Conservation (phyloP, 2,329 filamentous ascomycete species). For the Pseudogymnoascus sp. region DNA sequence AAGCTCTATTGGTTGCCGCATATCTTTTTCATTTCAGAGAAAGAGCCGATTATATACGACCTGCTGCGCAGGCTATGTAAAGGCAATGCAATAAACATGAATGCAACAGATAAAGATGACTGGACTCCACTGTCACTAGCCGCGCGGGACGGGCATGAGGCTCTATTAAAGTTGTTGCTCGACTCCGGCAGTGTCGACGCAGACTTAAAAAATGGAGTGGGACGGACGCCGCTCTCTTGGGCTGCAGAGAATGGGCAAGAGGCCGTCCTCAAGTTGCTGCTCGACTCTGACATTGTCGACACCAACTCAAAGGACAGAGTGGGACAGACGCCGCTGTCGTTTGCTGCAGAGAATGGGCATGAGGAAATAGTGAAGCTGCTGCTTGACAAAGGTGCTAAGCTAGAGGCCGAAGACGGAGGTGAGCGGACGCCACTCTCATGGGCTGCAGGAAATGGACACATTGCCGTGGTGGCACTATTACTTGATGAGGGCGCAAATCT, state of each 20-base stretch:
- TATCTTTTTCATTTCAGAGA: neutral
- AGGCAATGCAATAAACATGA: constrained; percentile 7
- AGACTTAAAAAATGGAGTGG: neutral
- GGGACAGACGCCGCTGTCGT: neutral
- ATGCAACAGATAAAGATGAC: constrained; percentile 10
- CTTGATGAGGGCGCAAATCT: neutral
- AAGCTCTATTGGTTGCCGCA: constrained; percentile 3
- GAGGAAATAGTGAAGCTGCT: neutral
- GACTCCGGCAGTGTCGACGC: constrained; percentile 1
- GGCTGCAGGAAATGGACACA: neutral
- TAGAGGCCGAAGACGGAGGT: neutral
- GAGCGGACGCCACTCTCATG: neutral
- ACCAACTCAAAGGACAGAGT: neutral
- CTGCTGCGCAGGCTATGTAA: neutral
- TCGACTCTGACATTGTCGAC: constrained; percentile 8
- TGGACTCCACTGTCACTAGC: constrained; percentile 7
- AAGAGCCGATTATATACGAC: neutral
- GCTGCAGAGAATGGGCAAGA: constrained; percentile 11
- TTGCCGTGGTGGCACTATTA: neutral
- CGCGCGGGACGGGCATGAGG: constrained; percentile 8
- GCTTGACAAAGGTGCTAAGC: neutral
- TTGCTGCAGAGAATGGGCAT: neutral
- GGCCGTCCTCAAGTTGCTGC: neutral
- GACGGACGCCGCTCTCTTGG: constrained; percentile 1
- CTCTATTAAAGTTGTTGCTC: neutral